These are phyloP conservation scores for Castanea sativa DNA, from an alignment of 306 rosid species.

Conservation along the genomic window DNA sequence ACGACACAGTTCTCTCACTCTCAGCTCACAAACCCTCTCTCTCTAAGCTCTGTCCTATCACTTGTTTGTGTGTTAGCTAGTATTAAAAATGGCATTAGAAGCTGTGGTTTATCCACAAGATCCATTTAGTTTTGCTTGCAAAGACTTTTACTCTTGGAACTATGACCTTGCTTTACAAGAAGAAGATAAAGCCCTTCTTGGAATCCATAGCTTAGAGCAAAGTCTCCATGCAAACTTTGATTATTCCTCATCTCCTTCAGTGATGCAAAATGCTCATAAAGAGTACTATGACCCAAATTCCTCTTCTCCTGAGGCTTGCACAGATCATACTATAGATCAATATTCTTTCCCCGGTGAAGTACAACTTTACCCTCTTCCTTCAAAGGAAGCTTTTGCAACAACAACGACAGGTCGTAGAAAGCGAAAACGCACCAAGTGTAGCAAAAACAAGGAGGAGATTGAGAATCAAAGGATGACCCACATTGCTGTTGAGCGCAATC, in stretches of 20 bases:
- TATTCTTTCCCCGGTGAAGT: not conserved
- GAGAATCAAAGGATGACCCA: conserved; percentile 93
- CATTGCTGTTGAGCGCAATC: conserved; percentile 91
- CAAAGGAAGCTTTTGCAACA: not conserved
- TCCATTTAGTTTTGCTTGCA: conserved; percentile 29
- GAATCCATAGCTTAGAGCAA: not conserved
- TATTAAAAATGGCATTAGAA: conserved; percentile 44
- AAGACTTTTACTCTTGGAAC: conserved; percentile 35
- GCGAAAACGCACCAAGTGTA: conserved; percentile 61
- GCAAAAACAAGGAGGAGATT: conserved; percentile 76
- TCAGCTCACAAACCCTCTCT: too few species aligned
- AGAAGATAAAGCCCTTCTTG: conserved; percentile 23
- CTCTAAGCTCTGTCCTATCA: not conserved
- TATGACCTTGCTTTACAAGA: conserved; percentile 27
- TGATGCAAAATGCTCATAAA: conserved; percentile 14
- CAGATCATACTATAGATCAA: not conserved
- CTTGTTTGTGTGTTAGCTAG: not conserved
- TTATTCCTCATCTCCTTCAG: conserved; percentile 25
- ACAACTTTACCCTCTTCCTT: not conserved
- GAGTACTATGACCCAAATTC: conserved; percentile 25
- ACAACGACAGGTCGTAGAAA: conserved; percentile 42
- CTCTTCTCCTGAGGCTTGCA: conserved; percentile 33
- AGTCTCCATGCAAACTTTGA: conserved; percentile 21
- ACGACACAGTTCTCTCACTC: too few species aligned
- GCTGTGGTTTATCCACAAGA: conserved; percentile 43